These are phyloP conservation scores for Aspergillus fischeri DNA, from an alignment of 2,329 filamentous ascomycete genomes.

Conservation along the genomic window DNA sequence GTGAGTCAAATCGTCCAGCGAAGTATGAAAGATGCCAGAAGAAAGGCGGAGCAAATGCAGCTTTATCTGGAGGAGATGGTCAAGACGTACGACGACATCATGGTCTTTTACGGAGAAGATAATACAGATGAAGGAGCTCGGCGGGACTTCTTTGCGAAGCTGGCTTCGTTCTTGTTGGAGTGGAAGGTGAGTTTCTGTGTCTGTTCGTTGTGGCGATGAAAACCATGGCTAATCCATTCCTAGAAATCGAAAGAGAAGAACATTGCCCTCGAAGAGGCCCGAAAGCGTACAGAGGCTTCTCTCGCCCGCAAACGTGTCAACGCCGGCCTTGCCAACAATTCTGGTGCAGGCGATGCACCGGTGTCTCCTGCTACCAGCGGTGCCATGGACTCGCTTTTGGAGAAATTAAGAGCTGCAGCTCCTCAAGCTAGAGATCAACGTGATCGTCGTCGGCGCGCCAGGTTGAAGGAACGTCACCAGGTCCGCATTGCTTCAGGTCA, in stretches of 20 bases:
- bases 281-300: conserved; percentile 80
- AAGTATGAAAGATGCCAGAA: conserved; percentile 91
- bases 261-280: conserved; percentile 71
- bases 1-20: conserved; percentile 88
- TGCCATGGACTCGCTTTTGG: conserved; percentile 91
- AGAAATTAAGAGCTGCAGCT: conserved; percentile 90
- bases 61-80: conserved; percentile 91
- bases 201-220: conserved; percentile 2
- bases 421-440: conserved; percentile 85
- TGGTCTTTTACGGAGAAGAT: conserved; percentile 95
- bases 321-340: conserved; percentile 63
- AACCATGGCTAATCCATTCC: conserved; percentile 8
- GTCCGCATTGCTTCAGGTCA: conserved; percentile 86
- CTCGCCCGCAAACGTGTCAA: conserved; percentile 76
- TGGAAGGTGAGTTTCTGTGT: conserved; percentile 64
- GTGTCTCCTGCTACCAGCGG: conserved; percentile 71
- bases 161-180: conserved; percentile 83
- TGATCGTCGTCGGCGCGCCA: conserved; percentile 78
- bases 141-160: conserved; percentile 90
- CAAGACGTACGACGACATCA: conserved; percentile 87
- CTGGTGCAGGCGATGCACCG: conserved; percentile 45
- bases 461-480: conserved; percentile 86
- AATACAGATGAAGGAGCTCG: conserved; percentile 85
- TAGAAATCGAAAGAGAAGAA: conserved; percentile 92
- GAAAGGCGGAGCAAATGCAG: conserved; percentile 94